Conservation (phyloP, 441 rosid genomes). For the Adansonia madagascariensis region DNA sequence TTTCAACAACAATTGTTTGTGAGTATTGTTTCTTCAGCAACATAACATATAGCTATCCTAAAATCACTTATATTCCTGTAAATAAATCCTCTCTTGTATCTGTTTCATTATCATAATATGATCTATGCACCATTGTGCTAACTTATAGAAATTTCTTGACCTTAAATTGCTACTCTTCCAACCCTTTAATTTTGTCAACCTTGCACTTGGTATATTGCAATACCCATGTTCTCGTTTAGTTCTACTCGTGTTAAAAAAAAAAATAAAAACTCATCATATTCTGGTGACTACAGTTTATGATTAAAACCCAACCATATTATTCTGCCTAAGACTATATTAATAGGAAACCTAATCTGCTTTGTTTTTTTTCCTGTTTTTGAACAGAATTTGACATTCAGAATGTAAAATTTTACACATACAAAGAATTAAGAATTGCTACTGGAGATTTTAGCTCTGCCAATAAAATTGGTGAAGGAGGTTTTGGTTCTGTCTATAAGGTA, state of each 20-base stretch:
- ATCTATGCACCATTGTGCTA: neutral
- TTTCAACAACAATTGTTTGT: neutral
- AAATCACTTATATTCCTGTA: neutral
- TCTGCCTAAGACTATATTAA: neutral
- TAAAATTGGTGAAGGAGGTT: constrained; percentile 96
- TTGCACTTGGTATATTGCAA: neutral
- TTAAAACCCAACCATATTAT: neutral
- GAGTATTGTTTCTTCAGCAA: neutral
- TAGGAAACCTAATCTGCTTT: neutral
- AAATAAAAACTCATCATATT: neutral
- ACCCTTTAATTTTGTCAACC: neutral
- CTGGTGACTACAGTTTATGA: neutral
- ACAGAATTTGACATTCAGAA: constrained; percentile 53
- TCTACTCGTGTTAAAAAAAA: neutral
- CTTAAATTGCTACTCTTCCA: neutral
- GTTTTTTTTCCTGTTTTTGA: constrained; percentile 9
- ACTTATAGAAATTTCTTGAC: neutral
- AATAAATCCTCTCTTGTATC: neutral
- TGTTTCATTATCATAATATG: neutral
- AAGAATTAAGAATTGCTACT: constrained; percentile 68
- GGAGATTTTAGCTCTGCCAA: constrained; percentile 60
- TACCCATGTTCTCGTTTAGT: neutral
- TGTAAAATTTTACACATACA: constrained; percentile 60
- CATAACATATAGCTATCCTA: neutral
- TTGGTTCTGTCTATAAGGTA: constrained; percentile 91